Conservation (phyloP, 2,329 filamentous ascomycete genomes). For the Cadophora sp. region DNA sequence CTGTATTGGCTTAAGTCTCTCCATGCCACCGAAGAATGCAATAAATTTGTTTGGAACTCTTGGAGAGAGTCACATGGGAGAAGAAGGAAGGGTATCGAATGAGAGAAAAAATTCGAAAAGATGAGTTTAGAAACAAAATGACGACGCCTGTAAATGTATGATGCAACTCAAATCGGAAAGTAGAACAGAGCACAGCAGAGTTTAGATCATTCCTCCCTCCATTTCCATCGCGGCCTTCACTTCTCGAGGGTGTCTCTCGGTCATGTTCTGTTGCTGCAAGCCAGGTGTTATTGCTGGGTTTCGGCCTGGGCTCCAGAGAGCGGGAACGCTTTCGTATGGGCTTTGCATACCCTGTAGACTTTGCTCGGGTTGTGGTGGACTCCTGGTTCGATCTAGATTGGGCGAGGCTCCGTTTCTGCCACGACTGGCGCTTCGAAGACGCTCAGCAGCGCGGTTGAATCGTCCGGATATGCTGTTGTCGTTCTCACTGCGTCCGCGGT, state of each 20-base stretch:
- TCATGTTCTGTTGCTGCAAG: slow-evolving; percentile 16
- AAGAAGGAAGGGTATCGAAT: slow-evolving; percentile 38
- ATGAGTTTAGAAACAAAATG: slow-evolving; percentile 20
- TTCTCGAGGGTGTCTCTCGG: slow-evolving; percentile 45
- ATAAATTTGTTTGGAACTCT: slow-evolving; percentile 15
- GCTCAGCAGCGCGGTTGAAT: slow-evolving; percentile 63
- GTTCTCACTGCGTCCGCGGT: slow-evolving; percentile 61
- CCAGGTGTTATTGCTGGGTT: slow-evolving; percentile 24
- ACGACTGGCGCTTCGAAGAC: slow-evolving; percentile 65
- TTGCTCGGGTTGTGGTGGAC: slow-evolving; percentile 30
- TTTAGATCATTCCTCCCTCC: slow-evolving; percentile 46
- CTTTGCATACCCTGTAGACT: slow-evolving; percentile 29
- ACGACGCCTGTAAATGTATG: slow-evolving; percentile 27
- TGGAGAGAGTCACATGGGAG: slow-evolving; percentile 19
- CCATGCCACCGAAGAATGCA: slow-evolving; percentile 29
- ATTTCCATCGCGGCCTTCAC: slow-evolving; percentile 42
- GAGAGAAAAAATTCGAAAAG: slow-evolving; percentile 18
- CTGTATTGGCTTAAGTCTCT: slow-evolving; percentile 20
- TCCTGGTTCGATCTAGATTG: slow-evolving; percentile 36
- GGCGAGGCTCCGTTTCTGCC: slow-evolving; percentile 51
- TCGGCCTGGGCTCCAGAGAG: slow-evolving; percentile 32
- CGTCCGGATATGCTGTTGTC: slow-evolving; percentile 61
- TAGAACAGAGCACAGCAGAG: neutral
- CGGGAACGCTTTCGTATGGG: slow-evolving; percentile 45
- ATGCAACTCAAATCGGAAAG: slow-evolving; percentile 16